Evolutionary conservation across 129 eudicot genomes (phyloP).

Genomic region (carrot (Daucus carota)): DNA sequence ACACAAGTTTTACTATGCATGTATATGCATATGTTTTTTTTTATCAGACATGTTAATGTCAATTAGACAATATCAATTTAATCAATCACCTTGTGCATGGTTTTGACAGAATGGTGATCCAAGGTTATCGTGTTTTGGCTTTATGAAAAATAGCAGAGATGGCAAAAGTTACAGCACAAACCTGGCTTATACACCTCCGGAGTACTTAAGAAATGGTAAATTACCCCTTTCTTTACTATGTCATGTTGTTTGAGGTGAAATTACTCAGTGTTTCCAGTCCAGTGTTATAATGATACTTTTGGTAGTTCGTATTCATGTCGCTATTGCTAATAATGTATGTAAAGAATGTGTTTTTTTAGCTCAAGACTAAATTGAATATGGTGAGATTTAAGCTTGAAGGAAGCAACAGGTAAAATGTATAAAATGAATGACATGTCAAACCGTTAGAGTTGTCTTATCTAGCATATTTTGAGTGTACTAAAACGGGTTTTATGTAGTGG

Average conservation of each 20-base stretch:
- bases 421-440: neutral
- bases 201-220: constrained; percentile 82
- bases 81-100: constrained; percentile 2
- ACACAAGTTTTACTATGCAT: neutral
- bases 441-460: neutral
- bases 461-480: neutral
- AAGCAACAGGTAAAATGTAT: neutral
- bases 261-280: neutral
- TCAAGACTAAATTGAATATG: neutral
- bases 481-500: neutral
- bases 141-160: constrained; percentile 94
- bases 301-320: neutral
- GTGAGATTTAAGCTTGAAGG: neutral
- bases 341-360: neutral
- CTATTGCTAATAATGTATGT: neutral
- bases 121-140: constrained; percentile 83
- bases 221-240: neutral
- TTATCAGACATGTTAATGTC: neutral
- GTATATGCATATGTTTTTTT: neutral
- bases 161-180: constrained; percentile 96
- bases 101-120: constrained; percentile 85
- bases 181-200: constrained; percentile 95
- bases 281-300: neutral
- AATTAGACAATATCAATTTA: neutral
- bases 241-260: neutral